Evolutionary conservation across 352 stramenopile species (phyloP).

Genomic region (Bremia lactucae): DNA sequence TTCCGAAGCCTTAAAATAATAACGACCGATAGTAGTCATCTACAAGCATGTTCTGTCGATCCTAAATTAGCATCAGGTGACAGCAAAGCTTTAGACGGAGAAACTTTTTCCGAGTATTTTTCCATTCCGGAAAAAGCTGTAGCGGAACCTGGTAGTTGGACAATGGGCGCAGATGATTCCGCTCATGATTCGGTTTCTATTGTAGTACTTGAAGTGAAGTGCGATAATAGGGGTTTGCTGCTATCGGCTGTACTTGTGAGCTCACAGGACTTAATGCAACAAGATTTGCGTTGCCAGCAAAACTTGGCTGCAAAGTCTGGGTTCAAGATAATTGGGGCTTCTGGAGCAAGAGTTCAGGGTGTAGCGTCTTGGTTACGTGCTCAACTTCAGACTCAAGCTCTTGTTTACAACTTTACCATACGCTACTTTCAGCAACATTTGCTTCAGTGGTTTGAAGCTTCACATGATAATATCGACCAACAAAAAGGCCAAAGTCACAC

Average conservation of each 20-base stretch:
- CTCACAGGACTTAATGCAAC: constrained; percentile 48
- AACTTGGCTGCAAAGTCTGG: constrained; percentile 10
- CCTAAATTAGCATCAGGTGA: constrained; percentile 8
- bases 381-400: constrained; percentile 38
- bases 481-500: constrained; percentile 4
- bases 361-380: constrained; percentile 38
- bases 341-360: constrained; percentile 34
- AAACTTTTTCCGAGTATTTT: constrained; percentile 65
- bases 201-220: constrained; percentile 62
- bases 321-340: constrained; percentile 4
- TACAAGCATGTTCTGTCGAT: constrained; percentile 12
- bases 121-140: constrained; percentile 36
- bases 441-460: constrained; percentile 38
- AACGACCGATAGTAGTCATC: constrained; percentile 11
- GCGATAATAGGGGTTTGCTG: constrained; percentile 57
- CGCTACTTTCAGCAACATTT: constrained; percentile 66
- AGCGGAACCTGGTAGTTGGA: constrained; percentile 15
- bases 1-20: constrained; percentile 50
- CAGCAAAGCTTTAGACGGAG: constrained; percentile 22
- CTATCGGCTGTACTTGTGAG: constrained; percentile 52
- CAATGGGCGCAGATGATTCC: constrained; percentile 1
- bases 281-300: constrained; percentile 51
- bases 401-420: constrained; percentile 72
- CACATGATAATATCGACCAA: constrained; percentile 19
- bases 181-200: constrained; percentile 19